Conservation (phyloP, 805 yeast species). For the Myxozyma vanderwaltii region DNA sequence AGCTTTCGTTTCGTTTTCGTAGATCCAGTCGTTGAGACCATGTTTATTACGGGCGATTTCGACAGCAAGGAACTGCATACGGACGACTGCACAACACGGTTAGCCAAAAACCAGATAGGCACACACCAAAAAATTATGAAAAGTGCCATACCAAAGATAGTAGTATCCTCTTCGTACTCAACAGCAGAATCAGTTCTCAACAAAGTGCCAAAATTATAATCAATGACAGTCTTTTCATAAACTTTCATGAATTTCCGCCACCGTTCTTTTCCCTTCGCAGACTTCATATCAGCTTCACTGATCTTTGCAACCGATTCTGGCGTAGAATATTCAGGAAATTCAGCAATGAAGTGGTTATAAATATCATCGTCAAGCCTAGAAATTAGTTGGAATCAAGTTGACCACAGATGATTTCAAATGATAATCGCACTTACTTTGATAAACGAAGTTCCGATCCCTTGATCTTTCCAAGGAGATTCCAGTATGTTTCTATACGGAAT, state of each 20-base stretch:
- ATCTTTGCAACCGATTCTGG: slow-evolving; percentile 56
- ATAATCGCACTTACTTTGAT: slow-evolving; percentile 35
- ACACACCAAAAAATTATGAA: not conserved
- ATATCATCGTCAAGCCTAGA: slow-evolving; percentile 45
- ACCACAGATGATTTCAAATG: not conserved
- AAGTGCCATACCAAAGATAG: slow-evolving; percentile 65
- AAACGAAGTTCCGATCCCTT: slow-evolving; percentile 76
- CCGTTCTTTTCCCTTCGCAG: slow-evolving; percentile 72
- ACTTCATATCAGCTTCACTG: slow-evolving; percentile 80
- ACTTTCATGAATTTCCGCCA: slow-evolving; percentile 88
- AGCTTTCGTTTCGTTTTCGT: slow-evolving; percentile 36
- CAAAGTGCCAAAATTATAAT: slow-evolving; percentile 93
- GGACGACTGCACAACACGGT: slow-evolving; percentile 49
- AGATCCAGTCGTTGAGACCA: slow-evolving; percentile 90
- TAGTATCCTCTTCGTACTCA: slow-evolving; percentile 79
- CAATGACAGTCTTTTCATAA: slow-evolving; percentile 78
- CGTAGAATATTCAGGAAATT: slow-evolving; percentile 87
- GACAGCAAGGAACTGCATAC: slow-evolving; percentile 92
- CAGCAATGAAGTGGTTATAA: slow-evolving; percentile 50
- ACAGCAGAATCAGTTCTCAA: slow-evolving; percentile 69
- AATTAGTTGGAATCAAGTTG: too few relatives aligned
- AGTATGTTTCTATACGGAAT: slow-evolving; percentile 62
- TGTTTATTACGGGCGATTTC: slow-evolving; percentile 91
- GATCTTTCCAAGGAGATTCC: slow-evolving; percentile 72
- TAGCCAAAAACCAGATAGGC: too few relatives aligned